A percentile compares a stretch with the other conserved stretches of the same genome.
Conservation (phyloP, 129 eudicot genomes). For the Lactuca saligna region DNA sequence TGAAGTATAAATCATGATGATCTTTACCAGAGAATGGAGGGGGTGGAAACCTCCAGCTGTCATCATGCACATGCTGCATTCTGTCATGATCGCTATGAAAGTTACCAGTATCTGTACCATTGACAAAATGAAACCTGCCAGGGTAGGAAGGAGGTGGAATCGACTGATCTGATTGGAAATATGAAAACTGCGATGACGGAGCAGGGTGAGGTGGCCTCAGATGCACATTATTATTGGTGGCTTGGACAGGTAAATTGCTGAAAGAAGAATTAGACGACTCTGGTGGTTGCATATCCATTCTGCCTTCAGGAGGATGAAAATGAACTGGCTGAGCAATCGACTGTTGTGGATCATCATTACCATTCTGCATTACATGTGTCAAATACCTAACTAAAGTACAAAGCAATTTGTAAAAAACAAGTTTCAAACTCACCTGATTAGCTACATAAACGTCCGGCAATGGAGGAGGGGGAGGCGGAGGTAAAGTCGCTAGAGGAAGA, state of each 20-base stretch:
- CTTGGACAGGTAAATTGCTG: constrained; percentile 34
- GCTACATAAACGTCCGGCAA: constrained; percentile 26
- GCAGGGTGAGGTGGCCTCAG: constrained; percentile 82
- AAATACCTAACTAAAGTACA: constrained; percentile 1
- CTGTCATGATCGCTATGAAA: constrained; percentile 70
- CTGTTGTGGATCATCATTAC: constrained; percentile 32
- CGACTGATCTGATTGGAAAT: constrained; percentile 64
- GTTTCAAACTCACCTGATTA: constrained; percentile 40
- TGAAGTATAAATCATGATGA: background rate
- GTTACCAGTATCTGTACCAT: constrained; percentile 51
- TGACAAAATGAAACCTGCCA: constrained; percentile 54
- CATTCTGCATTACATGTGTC: constrained; percentile 42
- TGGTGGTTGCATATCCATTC: constrained; percentile 34
- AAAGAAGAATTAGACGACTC: constrained; percentile 43
- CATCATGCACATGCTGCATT: constrained; percentile 61
- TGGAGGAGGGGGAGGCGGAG: constrained; percentile 25
- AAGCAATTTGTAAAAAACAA: background rate
- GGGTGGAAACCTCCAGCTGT: constrained; percentile 67
- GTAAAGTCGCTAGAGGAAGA: constrained; percentile 32
- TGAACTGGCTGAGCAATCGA: constrained; percentile 21
- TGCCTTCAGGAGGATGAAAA: constrained; percentile 35
- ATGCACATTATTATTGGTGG: constrained; percentile 38
- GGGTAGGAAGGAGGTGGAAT: constrained; percentile 63
- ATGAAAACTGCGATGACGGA: constrained; percentile 83
- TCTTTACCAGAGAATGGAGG: constrained; percentile 63